These are phyloP conservation scores for sweet orange (Citrus sinensis) DNA, from an alignment of 345 rosid species.

Conservation along the genomic window DNA sequence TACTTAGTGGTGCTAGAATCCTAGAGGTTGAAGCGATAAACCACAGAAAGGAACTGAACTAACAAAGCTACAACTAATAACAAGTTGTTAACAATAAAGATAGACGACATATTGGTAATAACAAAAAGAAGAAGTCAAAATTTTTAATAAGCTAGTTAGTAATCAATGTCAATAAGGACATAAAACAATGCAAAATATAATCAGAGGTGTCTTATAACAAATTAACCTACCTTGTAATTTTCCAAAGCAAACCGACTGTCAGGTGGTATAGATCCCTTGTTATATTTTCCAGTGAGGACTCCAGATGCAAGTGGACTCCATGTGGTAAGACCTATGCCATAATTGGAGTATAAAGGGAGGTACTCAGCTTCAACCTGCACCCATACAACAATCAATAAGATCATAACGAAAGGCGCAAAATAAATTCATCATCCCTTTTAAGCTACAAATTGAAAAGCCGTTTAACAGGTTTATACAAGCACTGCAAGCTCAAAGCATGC, in stretches of 20 bases:
- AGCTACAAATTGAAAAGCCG: not conserved
- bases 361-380: constrained; percentile 89
- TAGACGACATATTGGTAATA: not conserved
- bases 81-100: not conserved
- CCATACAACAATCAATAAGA: constrained; percentile 8
- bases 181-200: not conserved
- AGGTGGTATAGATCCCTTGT: constrained; percentile 77
- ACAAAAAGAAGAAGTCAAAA: not conserved
- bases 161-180: not conserved
- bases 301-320: constrained; percentile 99
- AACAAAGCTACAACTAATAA: not conserved
- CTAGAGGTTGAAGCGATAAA: not conserved
- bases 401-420: not conserved
- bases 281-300: constrained; percentile 95
- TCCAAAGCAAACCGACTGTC: constrained; percentile 96
- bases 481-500: not conserved
- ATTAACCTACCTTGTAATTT: constrained; percentile 67
- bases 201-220: not conserved
- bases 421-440: constrained; percentile 1
- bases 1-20: not conserved
- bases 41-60: not conserved
- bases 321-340: constrained; percentile 92
- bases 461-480: not conserved
- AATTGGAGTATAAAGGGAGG: constrained; percentile 73
- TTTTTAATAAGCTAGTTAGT: not conserved